Evolutionary conservation across 345 rosid species (phyloP).

Genomic region (Jatropha curcas): DNA sequence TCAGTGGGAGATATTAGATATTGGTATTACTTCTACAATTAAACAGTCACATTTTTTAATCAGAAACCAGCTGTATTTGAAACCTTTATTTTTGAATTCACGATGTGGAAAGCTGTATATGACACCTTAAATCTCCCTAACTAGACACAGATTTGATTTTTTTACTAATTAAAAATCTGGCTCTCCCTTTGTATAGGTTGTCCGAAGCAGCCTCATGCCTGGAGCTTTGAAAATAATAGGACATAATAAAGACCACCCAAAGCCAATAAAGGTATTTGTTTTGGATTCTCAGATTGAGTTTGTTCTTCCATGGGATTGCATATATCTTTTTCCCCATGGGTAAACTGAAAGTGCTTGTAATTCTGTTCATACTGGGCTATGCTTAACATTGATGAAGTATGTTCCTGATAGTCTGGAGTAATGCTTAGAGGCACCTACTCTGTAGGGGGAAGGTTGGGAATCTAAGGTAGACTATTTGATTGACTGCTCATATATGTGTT

Average conservation of each 20-base stretch:
- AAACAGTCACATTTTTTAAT: not conserved
- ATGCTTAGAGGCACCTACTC: not conserved
- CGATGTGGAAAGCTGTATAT: not conserved
- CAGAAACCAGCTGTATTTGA: not conserved
- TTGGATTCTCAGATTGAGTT: not conserved
- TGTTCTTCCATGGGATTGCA: not conserved
- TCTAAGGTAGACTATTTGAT: not conserved
- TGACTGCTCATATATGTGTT: not conserved
- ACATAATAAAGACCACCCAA: constrained; percentile 88
- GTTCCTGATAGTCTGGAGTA: not conserved
- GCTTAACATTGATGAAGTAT: not conserved
- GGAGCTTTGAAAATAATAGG: constrained; percentile 83
- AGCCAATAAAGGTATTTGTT: constrained; percentile 78
- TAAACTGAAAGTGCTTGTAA: not conserved
- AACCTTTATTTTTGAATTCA: not conserved
- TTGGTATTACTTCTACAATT: not conserved
- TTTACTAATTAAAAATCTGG: not conserved
- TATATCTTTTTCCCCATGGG: not conserved
- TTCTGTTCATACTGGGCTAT: not conserved
- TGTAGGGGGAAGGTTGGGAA: not conserved
- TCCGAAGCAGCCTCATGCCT: constrained; percentile 83
- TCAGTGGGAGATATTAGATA: not conserved
- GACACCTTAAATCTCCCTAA: not conserved
- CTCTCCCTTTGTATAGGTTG: constrained; percentile 45
- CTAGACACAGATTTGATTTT: not conserved